These are phyloP conservation scores for Filobasidium floriforme DNA, from an alignment of 768 basidiomycete genomes.

Conservation along the genomic window DNA sequence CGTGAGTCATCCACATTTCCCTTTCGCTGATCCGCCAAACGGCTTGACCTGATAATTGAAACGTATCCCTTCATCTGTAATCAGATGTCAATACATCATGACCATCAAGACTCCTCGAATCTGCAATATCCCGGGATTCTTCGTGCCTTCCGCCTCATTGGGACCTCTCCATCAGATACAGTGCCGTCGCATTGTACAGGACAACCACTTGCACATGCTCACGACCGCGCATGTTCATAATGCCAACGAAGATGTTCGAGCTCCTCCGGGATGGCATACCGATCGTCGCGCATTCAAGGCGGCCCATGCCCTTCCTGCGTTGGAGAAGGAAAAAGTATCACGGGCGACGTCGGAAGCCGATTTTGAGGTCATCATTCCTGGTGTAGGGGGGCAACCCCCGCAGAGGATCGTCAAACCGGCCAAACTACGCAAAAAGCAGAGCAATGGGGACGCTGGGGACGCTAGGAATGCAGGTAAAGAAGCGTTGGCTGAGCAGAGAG, in stretches of 20 bases:
- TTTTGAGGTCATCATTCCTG: constrained; percentile 3
- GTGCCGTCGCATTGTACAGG: constrained; percentile 35
- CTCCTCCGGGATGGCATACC: too few species aligned
- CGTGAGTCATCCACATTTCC: constrained; percentile 52
- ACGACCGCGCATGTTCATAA: neutral
- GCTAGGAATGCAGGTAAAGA: neutral
- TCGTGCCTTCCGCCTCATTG: constrained; percentile 35
- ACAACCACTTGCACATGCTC: constrained; percentile 26
- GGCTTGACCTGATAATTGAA: neutral
- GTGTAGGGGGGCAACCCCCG: neutral
- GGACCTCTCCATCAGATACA: constrained; percentile 28
- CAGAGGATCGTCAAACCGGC: constrained; percentile 4
- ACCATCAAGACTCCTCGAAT: constrained; percentile 91
- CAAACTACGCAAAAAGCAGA: constrained; percentile 3
- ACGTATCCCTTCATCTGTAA: neutral
- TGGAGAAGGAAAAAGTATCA: neutral
- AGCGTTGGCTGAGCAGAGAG: neutral
- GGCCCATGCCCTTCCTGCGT: too few species aligned
- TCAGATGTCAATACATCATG: constrained; percentile 68
- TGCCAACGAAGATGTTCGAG: too few species aligned
- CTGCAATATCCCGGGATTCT: constrained; percentile 88
- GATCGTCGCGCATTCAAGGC: too few species aligned
- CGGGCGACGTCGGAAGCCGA: neutral
- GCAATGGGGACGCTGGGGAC: neutral
- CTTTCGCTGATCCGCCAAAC: neutral